These are phyloP conservation scores for Helicocarpus griseus DNA, from an alignment of 2,329 filamentous ascomycete genomes.

Conservation along the genomic window DNA sequence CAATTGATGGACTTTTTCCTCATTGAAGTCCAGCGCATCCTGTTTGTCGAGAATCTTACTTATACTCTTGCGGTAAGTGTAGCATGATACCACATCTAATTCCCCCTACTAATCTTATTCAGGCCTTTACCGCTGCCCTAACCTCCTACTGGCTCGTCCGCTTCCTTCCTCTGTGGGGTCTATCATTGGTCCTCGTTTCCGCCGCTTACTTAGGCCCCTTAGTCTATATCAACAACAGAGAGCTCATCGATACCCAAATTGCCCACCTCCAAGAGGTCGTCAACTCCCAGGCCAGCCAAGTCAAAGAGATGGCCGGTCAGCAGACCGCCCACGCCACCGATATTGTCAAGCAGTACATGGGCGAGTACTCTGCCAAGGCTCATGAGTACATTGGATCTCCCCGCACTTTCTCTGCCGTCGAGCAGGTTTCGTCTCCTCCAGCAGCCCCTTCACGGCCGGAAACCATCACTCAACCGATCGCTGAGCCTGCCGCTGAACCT, in stretches of 20 bases:
- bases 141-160: constrained; percentile 57
- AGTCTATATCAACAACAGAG: constrained; percentile 56
- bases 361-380: constrained; percentile 52
- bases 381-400: constrained; percentile 42
- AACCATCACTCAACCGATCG: constrained; percentile 26
- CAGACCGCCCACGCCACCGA: constrained; percentile 50
- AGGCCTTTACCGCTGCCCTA: constrained; percentile 52
- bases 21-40: constrained; percentile 56
- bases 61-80: constrained; percentile 51
- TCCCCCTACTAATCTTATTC: background rate
- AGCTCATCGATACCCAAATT: constrained; percentile 53
- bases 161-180: constrained; percentile 55
- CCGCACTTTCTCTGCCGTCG: constrained; percentile 7
- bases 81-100: background rate
- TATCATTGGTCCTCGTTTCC: constrained; percentile 47
- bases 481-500: constrained; percentile 27
- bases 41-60: constrained; percentile 57
- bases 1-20: constrained; percentile 60
- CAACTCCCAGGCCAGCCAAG: constrained; percentile 49
- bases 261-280: constrained; percentile 45
- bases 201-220: constrained; percentile 51
- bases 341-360: constrained; percentile 49
- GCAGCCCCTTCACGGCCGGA: too few species aligned
- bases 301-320: constrained; percentile 51
- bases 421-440: background rate